Evolutionary conservation across 1,284 basidiomycete species (phyloP), one percentile per base, ranked within the genome.

Genomic region (Irpex lacteus): DNA sequence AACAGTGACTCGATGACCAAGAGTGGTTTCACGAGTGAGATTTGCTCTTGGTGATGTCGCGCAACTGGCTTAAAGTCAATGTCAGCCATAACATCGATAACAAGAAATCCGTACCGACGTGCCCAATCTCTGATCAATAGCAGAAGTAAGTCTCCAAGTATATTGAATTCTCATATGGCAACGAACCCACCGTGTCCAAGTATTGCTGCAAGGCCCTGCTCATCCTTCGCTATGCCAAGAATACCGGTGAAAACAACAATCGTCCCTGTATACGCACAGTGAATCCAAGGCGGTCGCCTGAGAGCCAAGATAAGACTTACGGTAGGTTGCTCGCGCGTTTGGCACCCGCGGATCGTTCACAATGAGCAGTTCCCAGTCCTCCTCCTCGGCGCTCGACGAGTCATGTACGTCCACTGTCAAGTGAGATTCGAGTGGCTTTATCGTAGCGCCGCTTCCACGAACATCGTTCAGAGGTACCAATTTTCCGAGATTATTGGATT

Each of bases 171-270:
- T 15, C 32, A 34, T 34, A 34, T 34, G 1, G 32, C 37, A 11
- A 53, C 5, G 38, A 60, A 74, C 83, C 56, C 66, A 89, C 94
- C 94, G 75, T 98, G 96, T 1, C 93, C 88, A 1, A 98, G 78
- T 1, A 98, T 90, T 5, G 91, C 91, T 0, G 96, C 94, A 0
- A 98, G 78, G 0, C 95, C 95, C 66, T 91, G 84, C 67, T 95
- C 91, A 66, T 95, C 89, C 65, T 80, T 80, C 58, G 88, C 90
- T 4, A 96, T 79, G 0, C 93, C 94, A 6, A 98, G 75, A 59
- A 98, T 94, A 0, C 96, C 96, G 0, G 92, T 95, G 70, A 94
- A 98, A 2, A 98, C 92, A 60, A 96, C 86, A 67, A 98, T 91
- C 68, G 87, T 87, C 3, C 89, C 88, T 82, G 66, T 47, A 2